A percentile compares a stretch with the other conserved stretches of the same genome.
Evolutionary conservation across 2,329 filamentous ascomycete genomes (phyloP).

Genomic region (Cercospora sp.): DNA sequence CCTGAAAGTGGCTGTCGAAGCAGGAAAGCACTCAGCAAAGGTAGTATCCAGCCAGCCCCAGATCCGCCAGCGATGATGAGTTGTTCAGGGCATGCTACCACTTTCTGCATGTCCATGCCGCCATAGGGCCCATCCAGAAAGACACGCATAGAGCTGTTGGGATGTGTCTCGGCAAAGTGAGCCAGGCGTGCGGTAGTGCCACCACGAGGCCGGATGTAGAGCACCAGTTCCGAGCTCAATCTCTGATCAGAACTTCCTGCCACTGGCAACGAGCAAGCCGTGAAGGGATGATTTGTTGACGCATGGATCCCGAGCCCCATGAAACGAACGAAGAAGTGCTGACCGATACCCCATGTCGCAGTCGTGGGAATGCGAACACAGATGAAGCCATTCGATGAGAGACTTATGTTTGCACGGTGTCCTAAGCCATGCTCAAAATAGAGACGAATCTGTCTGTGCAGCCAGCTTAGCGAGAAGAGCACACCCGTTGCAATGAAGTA

Average conservation of each 20-base stretch:
- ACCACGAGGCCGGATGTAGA: conserved; percentile 54
- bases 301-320: conserved; percentile 47
- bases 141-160: conserved; percentile 47
- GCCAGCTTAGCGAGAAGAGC: conserved; percentile 53
- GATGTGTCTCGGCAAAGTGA: conserved; percentile 32
- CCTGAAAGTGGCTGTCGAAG: conserved; percentile 18
- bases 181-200: conserved; percentile 55
- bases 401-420: conserved; percentile 46
- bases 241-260: conserved; percentile 15
- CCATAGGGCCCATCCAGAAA: conserved; percentile 62
- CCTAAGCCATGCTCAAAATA: conserved; percentile 53
- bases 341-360: conserved; percentile 53
- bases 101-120: conserved; percentile 46
- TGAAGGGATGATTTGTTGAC: conserved; percentile 57
- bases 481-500: conserved; percentile 61
- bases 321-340: conserved; percentile 60
- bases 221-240: conserved; percentile 48
- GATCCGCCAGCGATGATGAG: conserved; percentile 59
- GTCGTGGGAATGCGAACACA: conserved; percentile 48
- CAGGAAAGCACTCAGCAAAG: conserved; percentile 47
- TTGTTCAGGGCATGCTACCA: conserved; percentile 45
- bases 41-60: conserved; percentile 56
- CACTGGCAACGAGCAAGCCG: conserved; percentile 53
- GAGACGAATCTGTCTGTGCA: conserved; percentile 50
- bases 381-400: conserved; percentile 46